These are phyloP conservation scores for Amphicarpaea edgeworthii DNA, from an alignment of 306 rosid genomes.

Conservation along the genomic window DNA sequence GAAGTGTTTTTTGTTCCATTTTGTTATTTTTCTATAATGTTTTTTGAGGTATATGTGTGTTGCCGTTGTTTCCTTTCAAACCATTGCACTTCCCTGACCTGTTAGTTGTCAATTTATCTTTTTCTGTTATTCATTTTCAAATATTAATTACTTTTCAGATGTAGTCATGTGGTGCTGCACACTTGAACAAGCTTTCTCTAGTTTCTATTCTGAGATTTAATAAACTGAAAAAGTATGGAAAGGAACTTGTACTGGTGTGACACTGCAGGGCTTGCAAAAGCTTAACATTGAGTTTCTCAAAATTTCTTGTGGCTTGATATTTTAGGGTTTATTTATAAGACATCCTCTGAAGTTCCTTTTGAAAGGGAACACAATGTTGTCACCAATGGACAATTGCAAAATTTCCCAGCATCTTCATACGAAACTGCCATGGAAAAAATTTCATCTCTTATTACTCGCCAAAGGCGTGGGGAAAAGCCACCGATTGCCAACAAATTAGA, in stretches of 20 bases:
- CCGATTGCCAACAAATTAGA: constrained; percentile 51
- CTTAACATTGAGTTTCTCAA: constrained; percentile 35
- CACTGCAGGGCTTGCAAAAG: constrained; percentile 4
- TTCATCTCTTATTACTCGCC: constrained; percentile 72
- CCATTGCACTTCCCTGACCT: not conserved
- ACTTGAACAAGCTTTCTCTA: constrained; percentile 18
- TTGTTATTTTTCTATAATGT: constrained; percentile 7
- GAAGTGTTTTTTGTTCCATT: constrained; percentile 1
- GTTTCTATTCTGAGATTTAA: constrained; percentile 15
- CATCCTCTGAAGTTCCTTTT: constrained; percentile 49
- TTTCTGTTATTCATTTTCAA: constrained; percentile 1
- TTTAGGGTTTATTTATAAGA: constrained; percentile 52
- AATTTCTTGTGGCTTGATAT: constrained; percentile 39
- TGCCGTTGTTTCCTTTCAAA: constrained; percentile 11
- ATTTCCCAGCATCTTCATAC: constrained; percentile 52
- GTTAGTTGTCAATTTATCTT: not conserved
- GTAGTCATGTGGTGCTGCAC: not conserved
- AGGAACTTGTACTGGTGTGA: not conserved
- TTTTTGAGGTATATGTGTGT: not conserved
- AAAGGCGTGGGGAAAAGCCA: constrained; percentile 66
- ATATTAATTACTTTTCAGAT: not conserved
- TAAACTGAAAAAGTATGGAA: constrained; percentile 4
- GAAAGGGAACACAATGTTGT: constrained; percentile 47
- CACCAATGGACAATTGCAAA: constrained; percentile 44
- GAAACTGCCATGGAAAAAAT: constrained; percentile 79